A percentile compares a stretch with the other conserved stretches of the same genome.
Conservation (phyloP, 2,329 filamentous ascomycete species). For the Rutstroemia sp. region DNA sequence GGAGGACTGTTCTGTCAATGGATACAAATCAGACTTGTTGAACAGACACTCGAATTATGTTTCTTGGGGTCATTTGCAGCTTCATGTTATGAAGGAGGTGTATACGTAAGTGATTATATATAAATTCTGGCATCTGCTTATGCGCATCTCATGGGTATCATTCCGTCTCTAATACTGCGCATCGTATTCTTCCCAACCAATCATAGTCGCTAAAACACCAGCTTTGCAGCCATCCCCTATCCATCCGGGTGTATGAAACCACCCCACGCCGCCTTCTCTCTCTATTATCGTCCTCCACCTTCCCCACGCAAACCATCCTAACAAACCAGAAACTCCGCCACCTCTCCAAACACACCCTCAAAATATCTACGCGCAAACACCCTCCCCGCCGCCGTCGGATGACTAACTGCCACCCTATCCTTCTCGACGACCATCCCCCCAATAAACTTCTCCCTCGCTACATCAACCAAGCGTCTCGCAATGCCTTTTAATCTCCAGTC, state of each 20-base stretch:
- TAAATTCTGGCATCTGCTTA: too few species aligned
- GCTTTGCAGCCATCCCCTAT: neutral
- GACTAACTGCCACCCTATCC: conserved; percentile 53
- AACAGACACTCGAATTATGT: too few species aligned
- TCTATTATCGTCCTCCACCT: neutral
- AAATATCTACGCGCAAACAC: conserved; percentile 45
- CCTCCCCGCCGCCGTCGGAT: conserved; percentile 56
- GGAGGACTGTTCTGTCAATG: too few species aligned
- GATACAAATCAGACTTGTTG: too few species aligned
- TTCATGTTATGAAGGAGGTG: too few species aligned
- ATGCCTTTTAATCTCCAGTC: conserved; percentile 49
- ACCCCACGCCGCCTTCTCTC: neutral
- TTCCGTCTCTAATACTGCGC: too few species aligned
- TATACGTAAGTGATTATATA: too few species aligned
- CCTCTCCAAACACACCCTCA: neutral
- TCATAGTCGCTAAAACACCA: too few species aligned
- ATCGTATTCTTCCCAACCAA: too few species aligned
- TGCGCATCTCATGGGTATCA: too few species aligned
- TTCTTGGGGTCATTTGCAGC: too few species aligned
- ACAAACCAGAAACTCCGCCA: neutral
- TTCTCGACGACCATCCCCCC: conserved; percentile 48
- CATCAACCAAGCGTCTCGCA: conserved; percentile 49
- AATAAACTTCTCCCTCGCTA: conserved; percentile 44
- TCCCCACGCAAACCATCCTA: neutral
- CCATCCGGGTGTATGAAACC: neutral